These are phyloP conservation scores for Candolleomyces eurysporus DNA, from an alignment of 768 basidiomycete genomes.

Conservation along the genomic window DNA sequence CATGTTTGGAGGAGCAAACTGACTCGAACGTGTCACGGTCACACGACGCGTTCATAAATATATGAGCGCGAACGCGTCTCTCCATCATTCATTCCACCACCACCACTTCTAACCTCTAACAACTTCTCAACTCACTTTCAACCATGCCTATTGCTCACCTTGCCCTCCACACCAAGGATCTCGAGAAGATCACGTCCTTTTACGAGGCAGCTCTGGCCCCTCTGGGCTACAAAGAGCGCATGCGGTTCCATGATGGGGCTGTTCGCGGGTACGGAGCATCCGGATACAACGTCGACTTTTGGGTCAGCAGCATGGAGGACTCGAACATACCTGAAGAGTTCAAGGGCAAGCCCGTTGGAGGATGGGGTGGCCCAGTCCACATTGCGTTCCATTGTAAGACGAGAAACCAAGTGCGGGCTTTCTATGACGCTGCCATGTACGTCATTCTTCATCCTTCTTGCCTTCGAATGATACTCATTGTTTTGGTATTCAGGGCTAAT, in stretches of 20 bases:
- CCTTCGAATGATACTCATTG: background rate
- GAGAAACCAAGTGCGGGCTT: constrained; percentile 20
- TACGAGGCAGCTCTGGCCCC: constrained; percentile 6
- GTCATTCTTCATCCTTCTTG: background rate
- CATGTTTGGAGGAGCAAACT: too few relatives aligned
- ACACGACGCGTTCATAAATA: too few relatives aligned
- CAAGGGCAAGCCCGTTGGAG: background rate
- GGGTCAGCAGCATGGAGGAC: constrained; percentile 12
- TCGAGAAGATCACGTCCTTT: constrained; percentile 3
- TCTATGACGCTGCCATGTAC: constrained; percentile 25
- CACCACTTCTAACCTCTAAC: too few relatives aligned
- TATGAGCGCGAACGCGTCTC: too few relatives aligned
- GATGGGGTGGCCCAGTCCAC: constrained; percentile 16
- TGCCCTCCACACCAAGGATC: constrained; percentile 2
- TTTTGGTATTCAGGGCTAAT: constrained; percentile 12
- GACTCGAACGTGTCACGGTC: too few relatives aligned
- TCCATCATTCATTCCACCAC: too few relatives aligned
- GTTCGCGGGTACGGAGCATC: constrained; percentile 5
- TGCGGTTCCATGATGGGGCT: background rate
- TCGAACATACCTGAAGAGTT: background rate
- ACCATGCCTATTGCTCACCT: constrained; percentile 11
- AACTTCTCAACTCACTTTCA: background rate
- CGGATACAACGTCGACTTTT: constrained; percentile 17
- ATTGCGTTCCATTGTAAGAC: constrained; percentile 22
- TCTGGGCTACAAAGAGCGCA: constrained; percentile 1